Evolutionary conservation across 495 filamentous ascomycete species (phyloP).

Genomic region (Pseudotulostoma volvatum): DNA sequence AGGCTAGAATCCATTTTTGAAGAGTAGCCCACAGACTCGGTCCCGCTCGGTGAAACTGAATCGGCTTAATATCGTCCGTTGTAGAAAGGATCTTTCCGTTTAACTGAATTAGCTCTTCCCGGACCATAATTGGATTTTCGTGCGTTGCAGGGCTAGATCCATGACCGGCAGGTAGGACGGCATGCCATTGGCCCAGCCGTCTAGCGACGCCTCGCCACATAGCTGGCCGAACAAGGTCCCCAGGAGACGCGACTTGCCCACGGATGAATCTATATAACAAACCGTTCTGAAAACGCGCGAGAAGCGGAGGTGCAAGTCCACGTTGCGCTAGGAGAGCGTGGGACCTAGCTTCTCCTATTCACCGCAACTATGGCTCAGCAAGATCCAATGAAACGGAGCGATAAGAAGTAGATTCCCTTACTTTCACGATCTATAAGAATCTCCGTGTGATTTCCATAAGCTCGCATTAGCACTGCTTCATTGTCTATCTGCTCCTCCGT

Average conservation of each 20-base stretch:
- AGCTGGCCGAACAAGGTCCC: conserved; percentile 51
- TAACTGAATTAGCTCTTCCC: not conserved
- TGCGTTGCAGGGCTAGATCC: not conserved
- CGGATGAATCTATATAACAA: conserved; percentile 85
- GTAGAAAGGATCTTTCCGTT: conserved; percentile 4
- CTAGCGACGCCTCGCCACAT: conserved; percentile 75
- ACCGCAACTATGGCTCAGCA: conserved; percentile 22
- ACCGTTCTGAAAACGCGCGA: conserved; percentile 91
- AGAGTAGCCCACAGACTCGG: conserved; percentile 87
- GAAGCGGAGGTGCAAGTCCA: conserved; percentile 66
- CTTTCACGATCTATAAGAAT: conserved; percentile 93
- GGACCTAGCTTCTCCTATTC: conserved; percentile 48
- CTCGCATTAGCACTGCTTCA: conserved; percentile 78
- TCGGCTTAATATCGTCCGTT: conserved; percentile 30
- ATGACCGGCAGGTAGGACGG: conserved; percentile 36
- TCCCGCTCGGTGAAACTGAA: conserved; percentile 43
- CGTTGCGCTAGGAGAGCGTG: conserved; percentile 61
- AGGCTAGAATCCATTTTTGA: conserved; percentile 84
- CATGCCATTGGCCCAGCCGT: conserved; percentile 85
- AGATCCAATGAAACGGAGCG: conserved; percentile 17
- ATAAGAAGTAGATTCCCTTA: conserved; percentile 25
- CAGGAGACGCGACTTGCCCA: conserved; percentile 60
- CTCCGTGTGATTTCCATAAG: conserved; percentile 88
- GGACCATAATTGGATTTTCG: not conserved
- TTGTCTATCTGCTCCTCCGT: conserved; percentile 64